Conservation (phyloP, 805 yeast genomes). For the Komagataella kurtzmanii region DNA sequence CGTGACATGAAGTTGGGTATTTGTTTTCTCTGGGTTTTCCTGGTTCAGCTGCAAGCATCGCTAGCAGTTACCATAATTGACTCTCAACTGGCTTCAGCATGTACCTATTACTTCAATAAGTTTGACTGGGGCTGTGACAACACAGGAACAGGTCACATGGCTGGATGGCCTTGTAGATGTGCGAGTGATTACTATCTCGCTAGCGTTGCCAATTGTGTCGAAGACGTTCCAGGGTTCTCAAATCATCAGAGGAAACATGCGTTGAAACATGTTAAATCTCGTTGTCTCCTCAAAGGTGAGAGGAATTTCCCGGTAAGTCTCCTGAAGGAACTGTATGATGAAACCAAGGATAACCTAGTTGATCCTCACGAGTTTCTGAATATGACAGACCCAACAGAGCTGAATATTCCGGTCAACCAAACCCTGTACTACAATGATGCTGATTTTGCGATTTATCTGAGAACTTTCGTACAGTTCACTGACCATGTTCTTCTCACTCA, state of each 20-base stretch:
- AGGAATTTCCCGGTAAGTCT: neutral
- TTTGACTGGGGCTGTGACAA: conserved; percentile 30
- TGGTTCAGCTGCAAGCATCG: neutral
- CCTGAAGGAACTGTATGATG: neutral
- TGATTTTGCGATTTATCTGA: conserved; percentile 18
- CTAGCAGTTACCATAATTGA: conserved; percentile 12
- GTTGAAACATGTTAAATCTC: conserved; percentile 19
- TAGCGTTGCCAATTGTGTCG: conserved; percentile 27
- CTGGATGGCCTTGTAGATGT: conserved; percentile 25
- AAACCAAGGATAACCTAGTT: neutral
- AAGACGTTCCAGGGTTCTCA: conserved; percentile 16
- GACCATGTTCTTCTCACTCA: conserved; percentile 22
- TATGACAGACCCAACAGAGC: conserved; percentile 15
- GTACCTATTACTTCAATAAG: conserved; percentile 23
- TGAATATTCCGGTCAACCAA: conserved; percentile 11
- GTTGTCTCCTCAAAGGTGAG: conserved; percentile 20
- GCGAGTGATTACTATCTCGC: conserved; percentile 28
- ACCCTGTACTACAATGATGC: conserved; percentile 20
- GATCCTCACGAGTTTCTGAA: conserved; percentile 19
- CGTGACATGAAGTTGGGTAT: neutral
- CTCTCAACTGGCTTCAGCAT: conserved; percentile 24
- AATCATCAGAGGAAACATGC: conserved; percentile 20
- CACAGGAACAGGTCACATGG: conserved; percentile 16
- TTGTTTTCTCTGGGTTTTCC: neutral
- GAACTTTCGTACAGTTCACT: conserved; percentile 22